Base-by-base conservation (phyloP, 2,329 filamentous ascomycete genomes). In the Claviceps paspali region DNA sequence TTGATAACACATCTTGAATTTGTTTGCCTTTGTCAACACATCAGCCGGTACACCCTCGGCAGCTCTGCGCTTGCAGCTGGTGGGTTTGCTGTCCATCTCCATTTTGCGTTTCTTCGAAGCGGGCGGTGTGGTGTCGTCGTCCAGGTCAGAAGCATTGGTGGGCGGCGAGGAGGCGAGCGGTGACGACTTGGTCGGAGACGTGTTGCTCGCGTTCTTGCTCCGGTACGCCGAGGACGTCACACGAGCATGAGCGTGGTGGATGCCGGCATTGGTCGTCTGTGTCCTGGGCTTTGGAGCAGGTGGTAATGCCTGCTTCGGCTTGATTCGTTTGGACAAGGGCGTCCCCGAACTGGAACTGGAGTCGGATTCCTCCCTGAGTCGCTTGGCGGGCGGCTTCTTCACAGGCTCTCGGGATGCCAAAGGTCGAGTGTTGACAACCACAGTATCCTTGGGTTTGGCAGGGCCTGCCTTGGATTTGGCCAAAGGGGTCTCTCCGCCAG, bases 161-260 rank as follows among this genome's bases (percentile, higher is more conserved):
- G 74, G 74, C 10, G 74, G 73, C 6, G 74, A 78, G 2, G 73
- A 73, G n/a, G 73, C 73, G 14, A 79, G 59, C 4, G 74, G 75
- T 8, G 75, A 79, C 2, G 75, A 78, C 51, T 79, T 79, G 35
- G 63, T 62, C 0, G 72, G 73, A 6, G 72, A 76, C 0, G 67
- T 76, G 43, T 65, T 59, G 53, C 71, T 71, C 50, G 56, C 60
- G 49, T 57, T 61, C 51, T 63, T 68, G 33, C 59, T 33, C 27
- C 38, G 35, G 23, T 31, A 53, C 1, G 64, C 63, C 5, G 65
- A 62, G 2, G 59, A 60, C 19, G 46, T 52, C 7, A 42, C 47
- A 11, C 41, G 50, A 22, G 55, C 56, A n/a, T n/a, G n/a, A n/a
- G n/a, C n/a, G n/a, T n/a, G n/a, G n/a, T n/a, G n/a, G n/a, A n/a